These are phyloP conservation scores for Lagenidium giganteum DNA, from an alignment of 352 stramenopile species.

Conservation along the genomic window DNA sequence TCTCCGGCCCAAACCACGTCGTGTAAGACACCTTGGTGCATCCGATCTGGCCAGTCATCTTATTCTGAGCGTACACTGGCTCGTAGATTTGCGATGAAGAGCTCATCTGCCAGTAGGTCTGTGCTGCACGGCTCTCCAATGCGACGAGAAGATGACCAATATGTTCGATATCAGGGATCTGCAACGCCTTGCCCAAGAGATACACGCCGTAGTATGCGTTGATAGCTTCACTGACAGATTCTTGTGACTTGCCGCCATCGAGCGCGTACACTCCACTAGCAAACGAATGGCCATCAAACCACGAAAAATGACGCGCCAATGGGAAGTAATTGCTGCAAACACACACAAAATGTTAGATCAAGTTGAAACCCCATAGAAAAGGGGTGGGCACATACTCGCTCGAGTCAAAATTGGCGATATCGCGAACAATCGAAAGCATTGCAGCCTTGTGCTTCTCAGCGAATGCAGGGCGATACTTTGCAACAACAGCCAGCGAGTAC, in stretches of 20 bases:
- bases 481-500: conserved; percentile 79
- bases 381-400: conserved; percentile 45
- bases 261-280: conserved; percentile 94
- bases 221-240: conserved; percentile 95
- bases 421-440: conserved; percentile 70
- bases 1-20: conserved; percentile 82
- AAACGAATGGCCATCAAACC: conserved; percentile 97
- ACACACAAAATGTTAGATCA: conserved; percentile 1
- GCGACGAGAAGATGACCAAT: conserved; percentile 90
- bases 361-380: neutral
- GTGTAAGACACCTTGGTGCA: conserved; percentile 80
- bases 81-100: conserved; percentile 57
- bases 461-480: conserved; percentile 73
- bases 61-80: conserved; percentile 65
- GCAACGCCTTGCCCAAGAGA: conserved; percentile 80
- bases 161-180: conserved; percentile 66
- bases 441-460: conserved; percentile 60
- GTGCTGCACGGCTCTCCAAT: conserved; percentile 90
- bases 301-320: conserved; percentile 94
- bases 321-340: conserved; percentile 75
- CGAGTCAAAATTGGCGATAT: conserved; percentile 62
- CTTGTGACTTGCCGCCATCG: conserved; percentile 94
- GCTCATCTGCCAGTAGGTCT: conserved; percentile 96
- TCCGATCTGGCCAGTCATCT: conserved; percentile 80
- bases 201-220: conserved; percentile 98